Base-by-base conservation (phyloP, 2,329 filamentous ascomycete species). In the Cadophora gregata region DNA sequence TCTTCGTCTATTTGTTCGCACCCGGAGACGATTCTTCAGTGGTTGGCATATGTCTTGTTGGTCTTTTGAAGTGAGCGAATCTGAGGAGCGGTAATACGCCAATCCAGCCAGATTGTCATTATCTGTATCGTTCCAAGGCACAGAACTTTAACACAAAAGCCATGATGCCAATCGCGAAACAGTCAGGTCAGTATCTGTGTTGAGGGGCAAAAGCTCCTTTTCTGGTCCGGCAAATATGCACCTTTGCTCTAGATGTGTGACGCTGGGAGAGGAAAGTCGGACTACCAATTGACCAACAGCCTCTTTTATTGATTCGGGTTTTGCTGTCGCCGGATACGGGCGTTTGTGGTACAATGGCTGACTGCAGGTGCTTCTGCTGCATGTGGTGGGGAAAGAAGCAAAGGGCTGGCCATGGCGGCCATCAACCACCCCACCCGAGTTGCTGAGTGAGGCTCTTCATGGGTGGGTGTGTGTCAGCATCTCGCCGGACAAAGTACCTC, bases 371-470 rank as follows among this genome's bases (percentile, higher is more conserved):
- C n/a, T n/a, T 55, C 27, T 33, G 51, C 51, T 56, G n/a, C n/a
- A n/a, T n/a, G n/a, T 56, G 29, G 53, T 36, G 31, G 29, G 29
- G 29, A 24, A 33, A 56, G 24, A 56, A 36, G 53, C 8, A 56
- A 56, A 56, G n/a, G 6, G 31, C 53, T 56, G 29, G 50, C 25
- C 50, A 47, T n/a, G 31, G 29, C 16, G 16, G 14, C 6, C 25
- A 33, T 36, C 53, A 56, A 21, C 36, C 25, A 53, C 25, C 25
- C 27, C 50, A 53, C 50, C 19, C n/a, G 10, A 36, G 31, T 29
- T 36, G 53, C 53, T 56, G 8, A 56, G 10, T 56, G 53, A 56
- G 53, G 53, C 53, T 56, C 53, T 53, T 36, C 6, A 36, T 56
- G 19, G 53, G 53, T 12, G 53, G 31, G 53, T 31, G 3, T 36